Percentiles rank a stretch among this genome's conserved stretches.
phyloP scores from a whole-genome alignment of 202 grass and related monocot genomes.

The Sporobolus alterniflorus region DNA sequence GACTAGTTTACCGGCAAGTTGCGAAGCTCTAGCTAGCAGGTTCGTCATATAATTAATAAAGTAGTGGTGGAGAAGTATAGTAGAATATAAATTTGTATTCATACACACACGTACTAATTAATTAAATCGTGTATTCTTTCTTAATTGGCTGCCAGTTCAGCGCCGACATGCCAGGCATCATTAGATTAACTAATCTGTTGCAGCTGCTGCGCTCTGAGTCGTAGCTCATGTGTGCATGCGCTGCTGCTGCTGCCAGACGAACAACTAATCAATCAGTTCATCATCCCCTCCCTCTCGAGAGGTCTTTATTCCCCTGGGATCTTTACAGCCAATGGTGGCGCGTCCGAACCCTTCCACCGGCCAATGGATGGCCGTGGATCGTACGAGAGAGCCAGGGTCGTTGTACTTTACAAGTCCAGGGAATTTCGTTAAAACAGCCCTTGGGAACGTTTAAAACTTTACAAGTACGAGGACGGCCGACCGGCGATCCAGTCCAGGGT shows the following conservation, averaged over 20 bases:
- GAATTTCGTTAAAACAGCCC: not conserved
- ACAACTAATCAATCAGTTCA: not conserved
- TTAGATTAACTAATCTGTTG: conserved; percentile 21
- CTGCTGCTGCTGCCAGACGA: not conserved
- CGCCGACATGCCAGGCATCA: conserved; percentile 8
- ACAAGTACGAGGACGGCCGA: not conserved
- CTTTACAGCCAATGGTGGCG: conserved; percentile 41
- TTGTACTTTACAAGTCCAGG: not conserved
- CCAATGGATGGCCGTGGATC: not conserved
- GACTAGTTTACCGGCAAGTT: too few species aligned
- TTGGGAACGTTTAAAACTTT: not conserved
- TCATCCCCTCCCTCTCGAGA: not conserved
- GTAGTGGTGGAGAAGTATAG: not conserved
- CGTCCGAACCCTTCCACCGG: not conserved
- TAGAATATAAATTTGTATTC: too few species aligned
- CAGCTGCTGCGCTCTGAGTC: not conserved
- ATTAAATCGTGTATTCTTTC: too few species aligned
- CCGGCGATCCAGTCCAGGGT: too few species aligned
- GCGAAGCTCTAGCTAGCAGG: too few species aligned
- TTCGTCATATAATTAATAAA: too few species aligned
- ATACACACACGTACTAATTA: too few species aligned
- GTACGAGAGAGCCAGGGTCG: conserved; percentile 2
- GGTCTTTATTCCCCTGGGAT: conserved; percentile 3
- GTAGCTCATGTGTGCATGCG: not conserved
- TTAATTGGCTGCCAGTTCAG: conserved; percentile 38